Evolutionary conservation across 805 yeast genomes (phyloP).

Genomic region (Pichia scutulata): DNA sequence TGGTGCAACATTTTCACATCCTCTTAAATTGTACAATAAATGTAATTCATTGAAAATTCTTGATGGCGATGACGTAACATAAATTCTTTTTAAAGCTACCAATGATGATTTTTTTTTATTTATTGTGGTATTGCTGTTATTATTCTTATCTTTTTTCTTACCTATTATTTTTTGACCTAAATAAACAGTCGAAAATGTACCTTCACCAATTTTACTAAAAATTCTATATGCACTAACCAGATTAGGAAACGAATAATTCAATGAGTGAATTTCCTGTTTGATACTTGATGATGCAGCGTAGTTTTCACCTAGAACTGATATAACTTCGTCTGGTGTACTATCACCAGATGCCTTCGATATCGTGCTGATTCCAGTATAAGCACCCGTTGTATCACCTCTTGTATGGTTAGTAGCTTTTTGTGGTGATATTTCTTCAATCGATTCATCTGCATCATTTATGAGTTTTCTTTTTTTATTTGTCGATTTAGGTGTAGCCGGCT

Average conservation of each 20-base stretch:
- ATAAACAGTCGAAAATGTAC: constrained; percentile 73
- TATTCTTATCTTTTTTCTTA: constrained; percentile 14
- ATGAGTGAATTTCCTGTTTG: constrained; percentile 28
- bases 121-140: constrained; percentile 5
- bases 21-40: constrained; percentile 59
- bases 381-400: neutral
- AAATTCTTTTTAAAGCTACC: constrained; percentile 89
- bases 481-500: neutral
- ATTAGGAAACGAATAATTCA: constrained; percentile 25
- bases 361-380: neutral
- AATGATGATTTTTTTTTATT: constrained; percentile 25
- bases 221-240: constrained; percentile 31
- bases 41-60: constrained; percentile 85
- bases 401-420: neutral
- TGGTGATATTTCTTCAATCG: neutral
- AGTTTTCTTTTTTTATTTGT: neutral
- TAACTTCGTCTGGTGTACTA: constrained; percentile 6
- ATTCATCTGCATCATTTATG: neutral
- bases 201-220: constrained; percentile 60
- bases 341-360: neutral
- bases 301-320: neutral
- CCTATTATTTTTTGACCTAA: neutral
- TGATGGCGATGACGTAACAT: constrained; percentile 91
- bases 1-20: constrained; percentile 76
- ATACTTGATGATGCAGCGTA: constrained; percentile 16